A percentile compares a stretch with the other conserved stretches of the same genome.
phyloP scores from a whole-genome alignment of 2,329 filamentous ascomycete species.

The Neocatenulostroma microsporum region DNA sequence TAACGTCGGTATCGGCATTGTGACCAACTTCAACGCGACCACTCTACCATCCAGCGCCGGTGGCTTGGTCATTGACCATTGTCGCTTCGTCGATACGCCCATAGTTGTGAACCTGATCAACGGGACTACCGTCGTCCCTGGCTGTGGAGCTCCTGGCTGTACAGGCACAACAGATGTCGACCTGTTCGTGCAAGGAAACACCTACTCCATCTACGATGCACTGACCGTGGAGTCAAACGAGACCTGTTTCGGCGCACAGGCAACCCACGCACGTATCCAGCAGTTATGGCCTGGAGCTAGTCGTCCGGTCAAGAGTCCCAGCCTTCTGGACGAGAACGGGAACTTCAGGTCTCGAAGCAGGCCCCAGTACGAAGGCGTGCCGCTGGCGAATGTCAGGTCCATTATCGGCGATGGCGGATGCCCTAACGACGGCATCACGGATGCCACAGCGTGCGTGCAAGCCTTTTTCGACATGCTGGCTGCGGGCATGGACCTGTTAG shows the following conservation, averaged over 20 bases:
- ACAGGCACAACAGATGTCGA: constrained; percentile 56
- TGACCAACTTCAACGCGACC: constrained; percentile 59
- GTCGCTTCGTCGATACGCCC: constrained; percentile 59
- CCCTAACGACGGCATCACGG: constrained; percentile 74
- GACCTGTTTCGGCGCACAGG: constrained; percentile 24
- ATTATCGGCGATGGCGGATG: constrained; percentile 43
- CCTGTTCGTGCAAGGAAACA: constrained; percentile 65
- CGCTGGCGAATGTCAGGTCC: constrained; percentile 65
- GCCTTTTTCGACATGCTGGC: constrained; percentile 65
- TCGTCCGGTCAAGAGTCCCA: constrained; percentile 49
- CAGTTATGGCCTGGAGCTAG: constrained; percentile 16
- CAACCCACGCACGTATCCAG: constrained; percentile 25
- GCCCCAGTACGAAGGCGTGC: constrained; percentile 71
- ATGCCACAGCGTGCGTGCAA: constrained; percentile 81
- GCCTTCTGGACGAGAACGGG: constrained; percentile 57
- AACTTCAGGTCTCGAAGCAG: constrained; percentile 73
- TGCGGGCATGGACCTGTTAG: too few species aligned
- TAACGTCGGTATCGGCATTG: constrained; percentile 67
- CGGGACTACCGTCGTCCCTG: constrained; percentile 57
- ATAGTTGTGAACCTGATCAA: constrained; percentile 55
- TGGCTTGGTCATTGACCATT: constrained; percentile 77
- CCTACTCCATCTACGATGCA: constrained; percentile 46
- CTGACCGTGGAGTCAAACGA: constrained; percentile 25
- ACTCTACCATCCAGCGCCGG: constrained; percentile 63
- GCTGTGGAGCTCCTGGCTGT: too few species aligned